Base-by-base conservation (phyloP, 257 asterid species). In the Nyctanthes arbortristis region DNA sequence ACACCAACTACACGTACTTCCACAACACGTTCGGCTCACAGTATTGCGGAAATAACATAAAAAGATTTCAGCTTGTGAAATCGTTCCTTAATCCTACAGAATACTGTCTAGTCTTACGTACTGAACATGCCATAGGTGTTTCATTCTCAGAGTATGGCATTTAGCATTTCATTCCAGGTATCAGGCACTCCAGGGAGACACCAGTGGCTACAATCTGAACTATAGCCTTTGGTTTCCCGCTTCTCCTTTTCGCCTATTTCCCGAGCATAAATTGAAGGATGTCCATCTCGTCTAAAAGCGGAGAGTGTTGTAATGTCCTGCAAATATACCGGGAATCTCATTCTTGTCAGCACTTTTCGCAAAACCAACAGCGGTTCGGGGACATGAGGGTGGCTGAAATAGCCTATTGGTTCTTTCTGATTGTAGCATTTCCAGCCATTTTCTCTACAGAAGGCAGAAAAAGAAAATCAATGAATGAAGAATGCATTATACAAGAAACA, bases 181-280 rank as follows among this genome's bases (percentile, higher is more conserved):
- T 92, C 98, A n/a, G 96, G 96, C 43, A 92, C 96, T 7, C 96
- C 98, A 40, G 96, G 98, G 30, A 92, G 82, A 70, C 98, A 92
- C 96, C 98, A 92, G 60, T 92, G 98, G 67, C 96, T 92, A 33
- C 98, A 92, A 12, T 92, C 98, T 24, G 90, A 81, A 49, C 62
- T 68, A 36, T 68, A 73, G 34, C 72, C 85, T 81, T 73, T 84
- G 8, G 67, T 7, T 61, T 63, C 84, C 58, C 78, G 83, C 65
- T 81, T 78, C 31, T 74, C 79, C 61, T 83, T 85, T 63, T 80
- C 89, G 28, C 90, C 87, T 16, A 76, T 31, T 2, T 80, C 84
- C 18, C 77, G 72, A 20, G 77, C 79, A 18, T 92, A 92, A n/a
- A 89, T 73, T 24, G 96, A 92, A n/a, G 98, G 98, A 79, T 92